Conservation (phyloP, 495 filamentous ascomycete species). For the Penicillium fimorum region DNA sequence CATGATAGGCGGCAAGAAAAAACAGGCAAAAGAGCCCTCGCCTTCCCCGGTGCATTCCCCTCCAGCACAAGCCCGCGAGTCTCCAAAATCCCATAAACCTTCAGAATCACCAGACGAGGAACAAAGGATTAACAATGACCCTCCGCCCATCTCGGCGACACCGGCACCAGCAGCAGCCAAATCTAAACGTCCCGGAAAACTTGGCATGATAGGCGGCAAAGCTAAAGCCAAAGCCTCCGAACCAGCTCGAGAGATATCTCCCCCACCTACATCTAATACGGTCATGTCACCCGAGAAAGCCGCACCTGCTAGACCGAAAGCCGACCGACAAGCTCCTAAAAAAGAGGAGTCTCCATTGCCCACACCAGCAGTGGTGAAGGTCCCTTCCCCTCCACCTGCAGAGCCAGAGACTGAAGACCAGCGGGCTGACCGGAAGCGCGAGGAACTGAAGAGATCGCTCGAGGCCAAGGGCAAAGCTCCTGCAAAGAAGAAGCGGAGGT, state of each 20-base stretch:
- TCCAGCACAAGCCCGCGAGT: neutral
- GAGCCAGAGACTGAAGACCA: constrained; percentile 46
- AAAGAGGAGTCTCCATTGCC: constrained; percentile 9
- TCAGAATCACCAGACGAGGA: neutral
- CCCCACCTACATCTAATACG: constrained; percentile 1
- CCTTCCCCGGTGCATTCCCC: constrained; percentile 9
- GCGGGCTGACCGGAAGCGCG: constrained; percentile 60
- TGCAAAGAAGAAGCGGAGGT: constrained; percentile 67
- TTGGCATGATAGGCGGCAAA: constrained; percentile 42
- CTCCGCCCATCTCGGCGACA: constrained; percentile 9
- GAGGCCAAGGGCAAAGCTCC: constrained; percentile 62
- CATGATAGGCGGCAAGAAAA: constrained; percentile 43
- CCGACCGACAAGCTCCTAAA: neutral
- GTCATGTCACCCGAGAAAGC: neutral
- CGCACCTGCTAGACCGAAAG: neutral
- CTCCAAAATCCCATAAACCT: neutral
- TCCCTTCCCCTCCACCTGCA: constrained; percentile 8
- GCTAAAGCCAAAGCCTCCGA: constrained; percentile 10
- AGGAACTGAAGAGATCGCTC: constrained; percentile 63
- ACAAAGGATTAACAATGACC: neutral
- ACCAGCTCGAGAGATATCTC: neutral
- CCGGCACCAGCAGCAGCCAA: constrained; percentile 14
- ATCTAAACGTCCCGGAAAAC: constrained; percentile 27
- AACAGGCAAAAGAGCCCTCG: constrained; percentile 14
- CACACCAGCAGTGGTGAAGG: constrained; percentile 5